phyloP scores from a whole-genome alignment of 495 filamentous ascomycete genomes.

The Echria macrotheca region DNA sequence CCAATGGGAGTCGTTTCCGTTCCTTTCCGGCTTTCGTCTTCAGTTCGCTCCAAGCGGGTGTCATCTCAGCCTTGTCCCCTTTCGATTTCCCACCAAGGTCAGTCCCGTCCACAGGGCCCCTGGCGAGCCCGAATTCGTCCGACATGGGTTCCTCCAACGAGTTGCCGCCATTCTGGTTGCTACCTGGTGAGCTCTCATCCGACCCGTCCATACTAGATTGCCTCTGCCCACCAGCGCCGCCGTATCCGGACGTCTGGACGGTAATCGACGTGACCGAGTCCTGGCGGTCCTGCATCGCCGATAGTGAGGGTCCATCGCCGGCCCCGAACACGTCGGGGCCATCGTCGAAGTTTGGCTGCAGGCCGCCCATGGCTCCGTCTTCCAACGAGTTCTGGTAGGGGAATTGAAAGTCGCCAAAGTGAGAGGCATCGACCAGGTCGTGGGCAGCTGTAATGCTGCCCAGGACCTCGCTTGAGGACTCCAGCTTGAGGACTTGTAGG shows the following conservation, averaged over 20 bases:
- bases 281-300: slow-evolving; percentile 37
- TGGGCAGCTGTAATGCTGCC: slow-evolving; percentile 27
- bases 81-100: slow-evolving; percentile 46
- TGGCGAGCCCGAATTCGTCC: slow-evolving; percentile 49
- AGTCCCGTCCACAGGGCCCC: slow-evolving; percentile 41
- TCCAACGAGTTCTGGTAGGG: slow-evolving; percentile 36
- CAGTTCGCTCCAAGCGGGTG: slow-evolving; percentile 86
- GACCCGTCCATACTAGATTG: slow-evolving; percentile 37
- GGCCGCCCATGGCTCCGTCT: slow-evolving; percentile 35
- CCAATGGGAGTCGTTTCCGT: slow-evolving; percentile 84
- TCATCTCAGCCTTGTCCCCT: slow-evolving; percentile 52
- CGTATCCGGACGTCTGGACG: slow-evolving; percentile 26
- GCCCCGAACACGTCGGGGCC: slow-evolving; percentile 32
- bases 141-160: slow-evolving; percentile 45
- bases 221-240: slow-evolving; percentile 19
- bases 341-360: slow-evolving; percentile 31
- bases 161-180: slow-evolving; percentile 40
- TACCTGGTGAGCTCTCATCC: slow-evolving; percentile 45
- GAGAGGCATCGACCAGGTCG: slow-evolving; percentile 31
- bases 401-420: slow-evolving; percentile 45
- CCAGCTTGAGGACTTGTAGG: slow-evolving; percentile 26
- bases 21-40: slow-evolving; percentile 99
- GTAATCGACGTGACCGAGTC: slow-evolving; percentile 33
- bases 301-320: slow-evolving; percentile 29
- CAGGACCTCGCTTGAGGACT: slow-evolving; percentile 22